A percentile compares a stretch with the other conserved stretches of the same genome.
phyloP scores from a whole-genome alignment of 208 protist genomes.

The Acanthamoeba lenticulata region DNA sequence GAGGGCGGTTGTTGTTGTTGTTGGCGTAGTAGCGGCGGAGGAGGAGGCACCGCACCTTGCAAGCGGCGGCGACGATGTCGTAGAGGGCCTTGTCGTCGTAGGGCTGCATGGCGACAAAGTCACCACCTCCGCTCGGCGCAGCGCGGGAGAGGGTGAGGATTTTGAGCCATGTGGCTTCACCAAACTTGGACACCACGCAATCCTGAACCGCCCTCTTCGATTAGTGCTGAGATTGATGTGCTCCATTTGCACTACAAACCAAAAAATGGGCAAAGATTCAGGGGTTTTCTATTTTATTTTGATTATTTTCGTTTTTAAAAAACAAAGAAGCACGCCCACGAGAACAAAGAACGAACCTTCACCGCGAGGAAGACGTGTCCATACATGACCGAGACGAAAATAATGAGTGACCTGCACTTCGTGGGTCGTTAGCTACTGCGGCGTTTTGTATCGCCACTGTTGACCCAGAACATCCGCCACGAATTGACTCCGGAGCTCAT shows the following conservation, averaged over 20 bases:
- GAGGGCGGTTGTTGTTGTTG: background rate
- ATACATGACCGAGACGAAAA: background rate
- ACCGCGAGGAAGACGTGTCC: background rate
- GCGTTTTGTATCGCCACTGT: background rate
- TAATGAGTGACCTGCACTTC: background rate
- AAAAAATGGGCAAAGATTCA: background rate
- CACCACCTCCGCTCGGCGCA: background rate
- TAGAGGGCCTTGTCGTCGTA: slow-evolving; percentile 7
- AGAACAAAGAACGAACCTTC: background rate
- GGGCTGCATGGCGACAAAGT: background rate
- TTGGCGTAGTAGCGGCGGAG: too few species aligned
- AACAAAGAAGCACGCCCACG: background rate
- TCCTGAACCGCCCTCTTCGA: background rate
- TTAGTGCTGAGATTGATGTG: too few species aligned
- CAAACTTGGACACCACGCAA: background rate
- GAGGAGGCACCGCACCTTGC: background rate
- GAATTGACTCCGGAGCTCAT: too few species aligned
- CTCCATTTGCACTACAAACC: background rate
- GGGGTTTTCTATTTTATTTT: background rate
- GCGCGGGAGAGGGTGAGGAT: background rate
- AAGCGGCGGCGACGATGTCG: background rate
- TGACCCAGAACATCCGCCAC: too few species aligned
- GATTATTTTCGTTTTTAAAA: background rate
- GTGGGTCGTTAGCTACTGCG: too few species aligned
- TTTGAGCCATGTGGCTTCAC: slow-evolving; percentile 3